These are phyloP conservation scores for Elymus sibiricus DNA, from an alignment of 176 grass and related monocot genomes.

Conservation along the genomic window DNA sequence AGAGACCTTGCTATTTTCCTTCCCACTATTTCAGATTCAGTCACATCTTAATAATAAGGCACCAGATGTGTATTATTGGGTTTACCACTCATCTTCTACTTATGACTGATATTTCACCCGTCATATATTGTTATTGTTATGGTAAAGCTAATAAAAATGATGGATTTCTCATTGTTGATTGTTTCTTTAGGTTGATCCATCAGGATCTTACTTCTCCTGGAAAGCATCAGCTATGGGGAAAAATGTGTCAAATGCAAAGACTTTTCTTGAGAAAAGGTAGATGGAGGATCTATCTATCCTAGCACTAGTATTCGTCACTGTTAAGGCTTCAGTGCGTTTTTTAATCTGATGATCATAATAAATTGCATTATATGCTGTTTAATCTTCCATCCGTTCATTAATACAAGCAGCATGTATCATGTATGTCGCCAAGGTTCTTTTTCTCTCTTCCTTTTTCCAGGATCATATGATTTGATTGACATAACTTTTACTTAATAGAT, in stretches of 20 bases:
- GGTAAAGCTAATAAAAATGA: slow-evolving; percentile 5
- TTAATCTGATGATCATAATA: slow-evolving; percentile 18
- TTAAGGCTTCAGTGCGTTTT: not conserved
- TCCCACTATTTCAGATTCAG: not conserved
- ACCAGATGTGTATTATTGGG: not conserved
- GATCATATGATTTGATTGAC: not conserved
- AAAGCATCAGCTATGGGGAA: slow-evolving; percentile 99
- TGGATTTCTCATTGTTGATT: not conserved
- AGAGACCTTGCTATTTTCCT: not conserved
- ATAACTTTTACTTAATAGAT: slow-evolving; percentile 43
- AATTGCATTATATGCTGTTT: not conserved
- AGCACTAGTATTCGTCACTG: slow-evolving; percentile 4
- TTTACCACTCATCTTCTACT: not conserved
- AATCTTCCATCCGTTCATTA: not conserved
- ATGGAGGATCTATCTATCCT: not conserved
- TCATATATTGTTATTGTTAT: slow-evolving; percentile 11
- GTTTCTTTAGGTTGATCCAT: slow-evolving; percentile 81
- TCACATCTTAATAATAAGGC: not conserved
- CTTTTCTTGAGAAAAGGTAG: slow-evolving; percentile 97
- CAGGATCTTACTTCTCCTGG: slow-evolving; percentile 98
- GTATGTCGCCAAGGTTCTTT: not conserved
- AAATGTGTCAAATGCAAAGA: slow-evolving; percentile 97
- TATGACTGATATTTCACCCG: not conserved
- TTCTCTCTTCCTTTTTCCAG: not conserved
- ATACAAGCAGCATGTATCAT: not conserved